Conservation (phyloP, 2,329 filamentous ascomycete species). For the Sarocladium oryzae region DNA sequence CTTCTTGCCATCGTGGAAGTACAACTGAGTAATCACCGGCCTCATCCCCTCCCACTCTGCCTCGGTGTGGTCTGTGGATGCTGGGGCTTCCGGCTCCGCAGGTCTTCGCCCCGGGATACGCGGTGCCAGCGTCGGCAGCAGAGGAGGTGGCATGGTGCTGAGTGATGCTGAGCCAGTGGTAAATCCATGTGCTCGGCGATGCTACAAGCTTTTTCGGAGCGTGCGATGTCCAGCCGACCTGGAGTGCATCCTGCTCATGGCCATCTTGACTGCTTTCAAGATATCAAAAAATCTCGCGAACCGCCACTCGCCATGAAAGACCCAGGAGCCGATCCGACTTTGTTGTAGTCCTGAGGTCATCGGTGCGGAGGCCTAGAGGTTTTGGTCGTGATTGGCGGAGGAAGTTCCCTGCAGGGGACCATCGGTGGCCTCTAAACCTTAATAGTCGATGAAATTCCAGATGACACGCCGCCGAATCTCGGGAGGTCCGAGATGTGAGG, state of each 20-base stretch:
- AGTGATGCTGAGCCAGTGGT: neutral
- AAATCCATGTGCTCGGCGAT: neutral
- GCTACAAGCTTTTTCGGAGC: neutral
- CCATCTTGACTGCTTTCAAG: neutral
- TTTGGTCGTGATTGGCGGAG: constrained; percentile 7
- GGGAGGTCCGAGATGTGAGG: neutral
- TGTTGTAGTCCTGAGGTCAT: neutral
- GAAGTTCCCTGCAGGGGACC: constrained; percentile 10
- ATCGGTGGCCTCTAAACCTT: constrained; percentile 8
- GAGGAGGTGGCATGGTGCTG: constrained; percentile 17
- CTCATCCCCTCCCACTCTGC: constrained; percentile 27
- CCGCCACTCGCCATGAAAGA: neutral
- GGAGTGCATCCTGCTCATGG: neutral
- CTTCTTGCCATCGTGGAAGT: constrained; percentile 29
- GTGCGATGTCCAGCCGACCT: neutral
- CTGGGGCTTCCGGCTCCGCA: constrained; percentile 16
- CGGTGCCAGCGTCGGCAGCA: constrained; percentile 26
- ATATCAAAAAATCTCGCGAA: neutral
- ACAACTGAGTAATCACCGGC: constrained; percentile 25
- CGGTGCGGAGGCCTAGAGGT: neutral
- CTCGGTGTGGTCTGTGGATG: constrained; percentile 28
- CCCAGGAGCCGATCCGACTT: no score
- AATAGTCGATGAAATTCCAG: constrained; percentile 7
- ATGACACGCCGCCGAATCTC: neutral
- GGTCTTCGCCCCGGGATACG: constrained; percentile 23